Conservation (phyloP, 2,329 filamentous ascomycete genomes). For the Gaeumannomyces sp. region DNA sequence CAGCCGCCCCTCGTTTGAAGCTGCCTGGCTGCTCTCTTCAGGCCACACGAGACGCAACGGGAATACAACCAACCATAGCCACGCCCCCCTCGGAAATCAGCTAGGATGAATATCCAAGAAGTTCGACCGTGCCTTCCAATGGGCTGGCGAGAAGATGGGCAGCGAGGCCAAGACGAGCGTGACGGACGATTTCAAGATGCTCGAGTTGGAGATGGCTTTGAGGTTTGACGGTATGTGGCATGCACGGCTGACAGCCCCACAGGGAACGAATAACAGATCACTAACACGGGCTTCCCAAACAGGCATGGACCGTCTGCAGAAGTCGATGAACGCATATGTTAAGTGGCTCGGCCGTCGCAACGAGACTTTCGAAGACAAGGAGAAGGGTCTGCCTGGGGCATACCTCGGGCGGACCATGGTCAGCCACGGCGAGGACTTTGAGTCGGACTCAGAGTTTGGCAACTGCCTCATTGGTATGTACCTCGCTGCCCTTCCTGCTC, state of each 20-base stretch:
- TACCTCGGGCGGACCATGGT: conserved; percentile 83
- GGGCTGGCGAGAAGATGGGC: conserved; percentile 96
- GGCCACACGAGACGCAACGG: neutral
- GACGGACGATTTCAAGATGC: conserved; percentile 82
- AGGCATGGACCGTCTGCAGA: conserved; percentile 90
- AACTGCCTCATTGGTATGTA: conserved; percentile 58
- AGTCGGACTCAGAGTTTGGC: conserved; percentile 83
- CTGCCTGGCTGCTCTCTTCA: no score
- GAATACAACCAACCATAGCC: neutral
- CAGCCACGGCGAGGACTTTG: conserved; percentile 85
- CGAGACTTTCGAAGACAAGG: conserved; percentile 74
- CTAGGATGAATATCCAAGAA: conserved; percentile 65
- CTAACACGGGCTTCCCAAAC: conserved; percentile 12
- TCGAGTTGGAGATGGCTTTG: conserved; percentile 86
- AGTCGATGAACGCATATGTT: conserved; percentile 77
- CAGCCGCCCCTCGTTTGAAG: neutral
- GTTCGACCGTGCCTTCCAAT: conserved; percentile 93
- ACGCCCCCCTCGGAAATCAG: neutral
- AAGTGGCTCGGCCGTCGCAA: conserved; percentile 82
- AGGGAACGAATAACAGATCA: neutral
- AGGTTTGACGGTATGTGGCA: conserved; percentile 69
- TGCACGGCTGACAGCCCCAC: neutral
- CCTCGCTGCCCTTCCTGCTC: neutral
- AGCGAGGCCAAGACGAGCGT: conserved; percentile 79
- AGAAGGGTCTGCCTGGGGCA: conserved; percentile 75